A percentile compares a stretch with the other conserved stretches of the same genome.
phyloP scores from a whole-genome alignment of 163 green algal species.

The Volvox carteri region DNA sequence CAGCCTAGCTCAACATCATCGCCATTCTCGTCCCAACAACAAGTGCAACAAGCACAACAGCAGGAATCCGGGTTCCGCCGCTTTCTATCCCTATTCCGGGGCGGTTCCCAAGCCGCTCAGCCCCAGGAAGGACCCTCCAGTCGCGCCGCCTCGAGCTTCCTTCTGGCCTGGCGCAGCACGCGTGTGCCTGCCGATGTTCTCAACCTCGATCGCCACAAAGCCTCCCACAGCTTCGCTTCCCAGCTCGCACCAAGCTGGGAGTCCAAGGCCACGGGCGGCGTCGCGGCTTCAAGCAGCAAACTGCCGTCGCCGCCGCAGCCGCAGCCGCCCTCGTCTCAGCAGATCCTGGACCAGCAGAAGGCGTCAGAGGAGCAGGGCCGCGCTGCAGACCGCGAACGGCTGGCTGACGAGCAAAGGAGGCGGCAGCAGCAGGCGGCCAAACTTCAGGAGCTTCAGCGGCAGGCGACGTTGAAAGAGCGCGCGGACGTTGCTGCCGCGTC shows the following conservation, averaged over 20 bases:
- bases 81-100: background rate
- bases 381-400: background rate
- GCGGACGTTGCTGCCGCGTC: background rate
- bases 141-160: constrained; percentile 13
- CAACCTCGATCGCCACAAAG: background rate
- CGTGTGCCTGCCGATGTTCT: background rate
- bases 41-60: background rate
- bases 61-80: background rate
- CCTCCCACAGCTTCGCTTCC: background rate
- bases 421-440: background rate
- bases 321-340: background rate
- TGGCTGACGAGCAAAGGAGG: background rate
- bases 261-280: background rate
- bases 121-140: background rate
- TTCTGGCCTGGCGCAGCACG: constrained; percentile 2
- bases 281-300: background rate
- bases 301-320: too few species aligned
- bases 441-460: constrained; percentile 15
- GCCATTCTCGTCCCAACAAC: too few species aligned
- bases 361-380: background rate
- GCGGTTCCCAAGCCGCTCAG: background rate
- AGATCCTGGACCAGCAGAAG: background rate
- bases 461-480: background rate
- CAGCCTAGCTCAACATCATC: background rate
- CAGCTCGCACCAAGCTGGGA: background rate